A percentile compares a stretch with the other conserved stretches of the same genome.
Conservation (phyloP, 148 eudicot species). For the Persicaria maculosa region DNA sequence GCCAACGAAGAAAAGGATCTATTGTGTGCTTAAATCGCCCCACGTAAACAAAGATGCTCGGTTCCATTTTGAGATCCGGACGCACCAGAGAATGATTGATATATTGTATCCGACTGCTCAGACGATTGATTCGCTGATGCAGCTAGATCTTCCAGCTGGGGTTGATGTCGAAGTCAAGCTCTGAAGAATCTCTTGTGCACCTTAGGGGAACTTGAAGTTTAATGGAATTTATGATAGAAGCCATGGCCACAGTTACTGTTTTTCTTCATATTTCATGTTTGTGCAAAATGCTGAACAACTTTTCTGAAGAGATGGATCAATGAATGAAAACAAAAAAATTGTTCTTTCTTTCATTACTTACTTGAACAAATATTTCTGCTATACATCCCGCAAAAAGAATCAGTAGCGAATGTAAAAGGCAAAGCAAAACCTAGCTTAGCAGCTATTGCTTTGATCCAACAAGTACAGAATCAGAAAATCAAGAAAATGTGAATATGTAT, state of each 20-base stretch:
- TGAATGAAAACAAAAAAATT: background rate
- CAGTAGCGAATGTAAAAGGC: background rate
- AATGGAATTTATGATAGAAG: too few species aligned
- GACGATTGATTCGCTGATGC: slow-evolving; percentile 94
- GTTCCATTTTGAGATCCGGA: slow-evolving; percentile 93
- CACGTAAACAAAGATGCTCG: slow-evolving; percentile 96
- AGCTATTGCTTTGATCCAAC: slow-evolving; percentile 1
- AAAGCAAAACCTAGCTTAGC: background rate
- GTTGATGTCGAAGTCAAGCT: slow-evolving; percentile 98
- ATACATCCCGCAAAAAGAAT: slow-evolving; percentile 8
- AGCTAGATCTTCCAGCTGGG: slow-evolving; percentile 94
- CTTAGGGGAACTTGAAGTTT: slow-evolving; percentile 19
- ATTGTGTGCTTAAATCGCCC: slow-evolving; percentile 91
- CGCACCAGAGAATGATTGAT: slow-evolving; percentile 89
- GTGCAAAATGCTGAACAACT: too few species aligned
- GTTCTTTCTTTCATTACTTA: background rate
- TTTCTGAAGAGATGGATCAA: too few species aligned
- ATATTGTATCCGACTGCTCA: slow-evolving; percentile 90
- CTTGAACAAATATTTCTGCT: background rate
- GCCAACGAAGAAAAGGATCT: slow-evolving; percentile 81
- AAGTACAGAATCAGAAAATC: background rate
- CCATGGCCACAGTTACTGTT: too few species aligned
- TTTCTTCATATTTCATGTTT: too few species aligned
- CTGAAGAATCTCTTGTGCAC: slow-evolving; percentile 24
- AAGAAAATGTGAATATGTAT: slow-evolving; percentile 3